phyloP scores from a whole-genome alignment of 2,329 filamentous ascomycete genomes.

The Paecilomyces dactylethromorphus region DNA sequence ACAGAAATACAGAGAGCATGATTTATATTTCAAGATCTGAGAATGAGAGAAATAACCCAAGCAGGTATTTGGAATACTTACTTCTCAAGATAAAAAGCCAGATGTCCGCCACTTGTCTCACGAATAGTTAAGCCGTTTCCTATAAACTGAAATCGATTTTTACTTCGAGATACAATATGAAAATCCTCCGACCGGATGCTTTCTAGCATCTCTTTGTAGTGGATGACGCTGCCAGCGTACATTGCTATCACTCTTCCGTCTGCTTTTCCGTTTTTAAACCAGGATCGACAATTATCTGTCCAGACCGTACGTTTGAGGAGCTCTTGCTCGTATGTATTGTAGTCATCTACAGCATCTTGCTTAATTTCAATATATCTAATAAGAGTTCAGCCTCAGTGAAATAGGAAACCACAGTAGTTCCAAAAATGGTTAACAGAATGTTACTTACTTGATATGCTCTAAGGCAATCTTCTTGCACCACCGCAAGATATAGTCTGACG shows the following conservation, averaged over 20 bases:
- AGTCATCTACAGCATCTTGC: constrained; percentile 27
- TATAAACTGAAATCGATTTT: constrained; percentile 13
- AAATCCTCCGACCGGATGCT: constrained; percentile 16
- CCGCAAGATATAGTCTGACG: constrained; percentile 23
- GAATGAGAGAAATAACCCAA: too few species aligned
- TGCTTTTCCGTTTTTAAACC: constrained; percentile 28
- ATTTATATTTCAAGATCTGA: too few species aligned
- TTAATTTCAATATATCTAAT: constrained; percentile 31
- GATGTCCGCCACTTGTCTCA: too few species aligned
- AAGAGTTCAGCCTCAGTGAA: too few species aligned
- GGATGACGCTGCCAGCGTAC: constrained; percentile 17
- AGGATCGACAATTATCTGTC: constrained; percentile 25
- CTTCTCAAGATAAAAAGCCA: too few species aligned
- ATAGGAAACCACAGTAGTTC: too few species aligned
- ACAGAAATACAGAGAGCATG: too few species aligned
- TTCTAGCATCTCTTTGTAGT: constrained; percentile 14
- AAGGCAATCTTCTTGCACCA: constrained; percentile 24
- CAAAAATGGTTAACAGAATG: too few species aligned
- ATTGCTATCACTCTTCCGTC: constrained; percentile 10
- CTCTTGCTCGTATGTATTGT: constrained; percentile 26
- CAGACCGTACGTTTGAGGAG: constrained; percentile 30
- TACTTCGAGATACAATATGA: constrained; percentile 9
- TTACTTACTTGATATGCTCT: constrained; percentile 27
- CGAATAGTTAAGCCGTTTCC: too few species aligned
- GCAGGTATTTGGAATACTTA: too few species aligned